Base-by-base conservation (phyloP, 2,329 filamentous ascomycete genomes). In the Fusarium domesticum region DNA sequence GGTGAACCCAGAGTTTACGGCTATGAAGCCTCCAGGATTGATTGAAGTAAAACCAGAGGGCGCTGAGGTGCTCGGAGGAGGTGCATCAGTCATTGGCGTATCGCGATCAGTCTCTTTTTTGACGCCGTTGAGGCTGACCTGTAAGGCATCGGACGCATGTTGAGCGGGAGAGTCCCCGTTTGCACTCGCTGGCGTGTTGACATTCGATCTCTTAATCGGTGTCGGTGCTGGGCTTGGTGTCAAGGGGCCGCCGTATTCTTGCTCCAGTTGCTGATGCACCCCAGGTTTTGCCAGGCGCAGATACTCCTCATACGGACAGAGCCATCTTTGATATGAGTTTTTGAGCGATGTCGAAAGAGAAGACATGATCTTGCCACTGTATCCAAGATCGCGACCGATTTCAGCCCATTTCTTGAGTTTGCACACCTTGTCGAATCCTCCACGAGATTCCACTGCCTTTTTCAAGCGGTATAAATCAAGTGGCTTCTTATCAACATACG, bases 341-440 rank as follows among this genome's bases (percentile, higher is more conserved):
- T 97, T 98, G 33, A 98, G 78, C 5, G 93, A 97, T 0, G 93
- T 98, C 6, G 93, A 98, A 36, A 98, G 73, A 7, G 93, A 97
- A 3, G 92, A 97, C 93, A 98, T 98, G 52, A 98, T 98, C 73
- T 98, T 98, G 64, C 93, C 93, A 63, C 92, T 97, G 69, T 98
- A 98, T 42, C 93, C 93, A 37, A 98, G 73, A 64, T 97, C 93
- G 61, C 93, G 84, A 25, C 93, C 93, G 58, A 98, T 97, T 67
- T 98, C 93, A 14, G 93, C 93, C 93, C 93, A 98, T 72, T 97
- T 97, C 71, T 98, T 98, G 43, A 85, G 78, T 69, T 96, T 96
- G 77, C 93, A 98, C 35, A 98, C 93, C 62, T 88, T 88, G 43
- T 96, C 91, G 59, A 98, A 98, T 3, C 93, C 93, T 36, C 93